Conservation (phyloP, 2,329 filamentous ascomycete genomes). For the Ophiostoma pallidulum region DNA sequence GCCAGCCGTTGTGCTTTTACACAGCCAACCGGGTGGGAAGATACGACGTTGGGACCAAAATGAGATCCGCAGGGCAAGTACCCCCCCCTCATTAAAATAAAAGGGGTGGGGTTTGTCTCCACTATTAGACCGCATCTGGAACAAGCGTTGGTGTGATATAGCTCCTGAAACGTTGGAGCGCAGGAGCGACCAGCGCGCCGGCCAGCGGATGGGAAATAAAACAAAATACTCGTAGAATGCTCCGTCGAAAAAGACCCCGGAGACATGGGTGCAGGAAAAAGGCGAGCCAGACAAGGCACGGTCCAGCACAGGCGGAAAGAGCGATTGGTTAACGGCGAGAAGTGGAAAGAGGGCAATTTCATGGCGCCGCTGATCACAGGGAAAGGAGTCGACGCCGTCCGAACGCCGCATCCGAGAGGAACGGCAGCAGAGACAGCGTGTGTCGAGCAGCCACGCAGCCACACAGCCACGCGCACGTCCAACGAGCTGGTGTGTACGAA, state of each 20-base stretch:
- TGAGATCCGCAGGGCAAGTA: neutral
- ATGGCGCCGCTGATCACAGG: neutral
- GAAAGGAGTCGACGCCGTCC: neutral
- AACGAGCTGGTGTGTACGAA: too few relatives aligned
- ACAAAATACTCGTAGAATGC: too few relatives aligned
- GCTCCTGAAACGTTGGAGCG: slow-evolving; percentile 14
- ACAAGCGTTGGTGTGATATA: slow-evolving; percentile 12
- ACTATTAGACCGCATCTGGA: slow-evolving; percentile 7
- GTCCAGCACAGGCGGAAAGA: too few relatives aligned
- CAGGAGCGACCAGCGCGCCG: slow-evolving; percentile 1
- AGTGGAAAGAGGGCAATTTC: slow-evolving; percentile 3
- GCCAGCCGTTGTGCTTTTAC: too few relatives aligned
- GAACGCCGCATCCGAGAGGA: neutral
- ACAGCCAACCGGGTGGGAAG: too few relatives aligned
- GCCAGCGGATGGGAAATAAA: neutral
- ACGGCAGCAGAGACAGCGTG: neutral
- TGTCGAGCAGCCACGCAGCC: too few relatives aligned
- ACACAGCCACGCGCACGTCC: too few relatives aligned
- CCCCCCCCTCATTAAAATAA: slow-evolving; percentile 12
- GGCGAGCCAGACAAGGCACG: too few relatives aligned
- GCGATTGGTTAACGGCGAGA: too few relatives aligned
- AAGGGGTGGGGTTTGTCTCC: slow-evolving; percentile 8
- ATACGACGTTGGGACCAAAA: neutral
- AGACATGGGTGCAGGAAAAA: too few relatives aligned
- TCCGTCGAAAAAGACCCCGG: too few relatives aligned